A percentile compares a stretch with the other conserved stretches of the same genome.
Evolutionary conservation across 2,329 filamentous ascomycete genomes (phyloP).

Genomic region (Fusarium verrucosum): DNA sequence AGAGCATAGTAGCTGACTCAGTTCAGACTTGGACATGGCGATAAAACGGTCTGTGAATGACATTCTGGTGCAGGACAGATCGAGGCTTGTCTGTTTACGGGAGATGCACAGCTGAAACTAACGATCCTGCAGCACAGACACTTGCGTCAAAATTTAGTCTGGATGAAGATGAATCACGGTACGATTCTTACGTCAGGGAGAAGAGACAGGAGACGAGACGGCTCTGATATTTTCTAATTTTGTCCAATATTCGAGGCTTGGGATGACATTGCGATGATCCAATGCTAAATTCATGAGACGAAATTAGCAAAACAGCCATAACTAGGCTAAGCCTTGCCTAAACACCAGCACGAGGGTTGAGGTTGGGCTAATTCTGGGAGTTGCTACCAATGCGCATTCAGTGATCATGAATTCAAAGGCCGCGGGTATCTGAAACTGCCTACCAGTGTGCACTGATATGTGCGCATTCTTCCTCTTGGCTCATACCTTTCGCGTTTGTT

Average conservation of each 20-base stretch:
- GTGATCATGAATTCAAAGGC: not conserved
- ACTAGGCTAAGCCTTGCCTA: not conserved
- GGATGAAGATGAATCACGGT: conserved; percentile 3
- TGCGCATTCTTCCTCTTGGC: not conserved
- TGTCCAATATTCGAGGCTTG: not conserved
- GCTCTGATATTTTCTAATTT: not conserved
- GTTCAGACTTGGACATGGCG: not conserved
- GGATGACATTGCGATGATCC: not conserved
- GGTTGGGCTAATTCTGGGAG: not conserved
- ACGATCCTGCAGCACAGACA: not conserved
- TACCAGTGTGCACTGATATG: not conserved
- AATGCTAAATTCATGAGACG: not conserved
- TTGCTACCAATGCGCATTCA: not conserved
- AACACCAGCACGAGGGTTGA: not conserved
- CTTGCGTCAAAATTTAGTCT: conserved; percentile 10
- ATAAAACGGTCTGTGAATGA: not conserved
- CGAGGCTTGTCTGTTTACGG: conserved; percentile 17
- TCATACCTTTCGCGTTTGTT: not conserved
- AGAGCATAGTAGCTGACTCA: conserved; percentile 8
- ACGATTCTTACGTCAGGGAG: not conserved
- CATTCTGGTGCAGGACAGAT: not conserved
- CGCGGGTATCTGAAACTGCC: not conserved
- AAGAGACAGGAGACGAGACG: not conserved
- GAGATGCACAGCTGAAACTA: conserved; percentile 6
- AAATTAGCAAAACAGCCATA: not conserved